Conservation (phyloP, 495 filamentous ascomycete species). For the Annulohypoxylon nitens region DNA sequence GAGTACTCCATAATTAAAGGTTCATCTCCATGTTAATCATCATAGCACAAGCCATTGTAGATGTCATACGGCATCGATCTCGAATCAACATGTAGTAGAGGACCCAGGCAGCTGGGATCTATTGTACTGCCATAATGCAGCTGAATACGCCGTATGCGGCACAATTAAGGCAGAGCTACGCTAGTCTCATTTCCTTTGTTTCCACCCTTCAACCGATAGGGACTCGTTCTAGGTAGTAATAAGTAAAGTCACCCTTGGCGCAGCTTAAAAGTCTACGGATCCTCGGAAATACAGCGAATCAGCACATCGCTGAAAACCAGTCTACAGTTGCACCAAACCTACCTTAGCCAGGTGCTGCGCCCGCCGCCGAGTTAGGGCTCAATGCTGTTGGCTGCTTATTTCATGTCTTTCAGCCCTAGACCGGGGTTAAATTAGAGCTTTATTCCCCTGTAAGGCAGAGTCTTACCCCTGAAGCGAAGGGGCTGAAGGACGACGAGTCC, state of each 20-base stretch:
- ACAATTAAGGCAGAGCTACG: background rate
- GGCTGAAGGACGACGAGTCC: conserved; percentile 8
- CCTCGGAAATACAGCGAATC: conserved; percentile 19
- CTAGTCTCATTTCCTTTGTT: conserved; percentile 22
- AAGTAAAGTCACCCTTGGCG: conserved; percentile 19
- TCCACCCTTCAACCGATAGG: background rate
- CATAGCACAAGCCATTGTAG: conserved; percentile 11
- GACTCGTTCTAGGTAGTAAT: background rate
- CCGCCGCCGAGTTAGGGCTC: background rate
- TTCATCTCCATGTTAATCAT: conserved; percentile 15
- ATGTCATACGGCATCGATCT: conserved; percentile 29
- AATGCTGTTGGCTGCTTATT: conserved; percentile 2
- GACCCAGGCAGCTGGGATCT: background rate
- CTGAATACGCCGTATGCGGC: conserved; percentile 10
- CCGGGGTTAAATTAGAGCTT: conserved; percentile 21
- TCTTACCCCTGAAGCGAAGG: background rate
- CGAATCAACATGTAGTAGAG: conserved; percentile 10
- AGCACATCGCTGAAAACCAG: background rate
- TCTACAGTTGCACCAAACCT: background rate
- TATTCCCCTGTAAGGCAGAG: conserved; percentile 19
- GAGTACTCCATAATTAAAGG: conserved; percentile 15
- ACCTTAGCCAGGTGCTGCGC: conserved; percentile 18
- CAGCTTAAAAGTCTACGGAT: conserved; percentile 6
- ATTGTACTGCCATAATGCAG: conserved; percentile 7
- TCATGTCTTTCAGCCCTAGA: conserved; percentile 30